Percentiles rank a stretch among this genome's conserved stretches.
phyloP scores from a whole-genome alignment of 768 basidiomycete genomes.

The Lactarius sanguifluus region DNA sequence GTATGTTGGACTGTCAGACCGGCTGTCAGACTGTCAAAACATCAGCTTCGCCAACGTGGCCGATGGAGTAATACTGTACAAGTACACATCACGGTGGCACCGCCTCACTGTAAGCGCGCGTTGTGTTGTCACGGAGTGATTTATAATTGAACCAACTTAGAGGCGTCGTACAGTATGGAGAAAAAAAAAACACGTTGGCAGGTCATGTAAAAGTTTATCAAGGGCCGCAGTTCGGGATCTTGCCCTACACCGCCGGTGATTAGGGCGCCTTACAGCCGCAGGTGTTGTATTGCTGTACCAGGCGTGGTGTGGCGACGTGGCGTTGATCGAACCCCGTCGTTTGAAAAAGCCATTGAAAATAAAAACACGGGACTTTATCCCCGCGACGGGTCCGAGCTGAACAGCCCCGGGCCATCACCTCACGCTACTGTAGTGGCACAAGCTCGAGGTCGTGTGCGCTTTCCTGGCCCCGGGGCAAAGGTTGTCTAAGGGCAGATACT shows the following conservation, averaged over 20 bases:
- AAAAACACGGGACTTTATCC: not conserved
- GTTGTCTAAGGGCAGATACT: too few relatives aligned
- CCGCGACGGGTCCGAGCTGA: not conserved
- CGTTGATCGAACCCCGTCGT: not conserved
- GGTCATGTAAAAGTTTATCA: not conserved
- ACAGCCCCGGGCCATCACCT: not conserved
- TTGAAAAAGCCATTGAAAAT: not conserved
- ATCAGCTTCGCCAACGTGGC: not conserved
- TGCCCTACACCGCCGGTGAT: not conserved
- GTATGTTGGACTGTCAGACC: not conserved
- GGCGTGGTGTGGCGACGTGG: not conserved
- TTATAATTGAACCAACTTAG: too few relatives aligned
- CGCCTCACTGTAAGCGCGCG: not conserved
- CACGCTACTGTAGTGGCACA: not conserved
- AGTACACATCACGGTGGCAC: not conserved
- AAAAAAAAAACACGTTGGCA: too few relatives aligned
- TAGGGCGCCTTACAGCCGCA: not conserved
- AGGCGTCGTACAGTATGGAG: too few relatives aligned
- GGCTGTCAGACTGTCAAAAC: not conserved
- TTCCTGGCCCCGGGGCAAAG: too few relatives aligned
- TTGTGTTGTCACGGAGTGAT: too few relatives aligned
- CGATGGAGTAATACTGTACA: not conserved
- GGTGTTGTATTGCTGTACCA: not conserved
- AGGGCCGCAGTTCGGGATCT: not conserved
- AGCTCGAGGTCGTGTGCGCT: too few relatives aligned